Evolutionary conservation across 352 stramenopile genomes (phyloP).

Genomic region (Globisporangium paroecandrum): DNA sequence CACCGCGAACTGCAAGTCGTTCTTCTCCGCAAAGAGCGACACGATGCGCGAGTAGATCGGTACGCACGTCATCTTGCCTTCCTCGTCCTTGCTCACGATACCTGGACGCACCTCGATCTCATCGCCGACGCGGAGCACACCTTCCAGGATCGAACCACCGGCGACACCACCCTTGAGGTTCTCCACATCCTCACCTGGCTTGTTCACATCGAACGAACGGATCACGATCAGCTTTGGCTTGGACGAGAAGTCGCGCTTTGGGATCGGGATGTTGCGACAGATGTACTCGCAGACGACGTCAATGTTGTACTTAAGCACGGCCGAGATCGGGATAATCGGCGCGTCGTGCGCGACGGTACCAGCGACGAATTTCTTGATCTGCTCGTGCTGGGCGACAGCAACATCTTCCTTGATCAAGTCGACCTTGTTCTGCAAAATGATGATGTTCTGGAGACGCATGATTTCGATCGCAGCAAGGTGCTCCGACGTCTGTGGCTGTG

Average conservation of each 20-base stretch:
- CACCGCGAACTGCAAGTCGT: conserved; percentile 99
- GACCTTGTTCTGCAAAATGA: conserved; percentile 99
- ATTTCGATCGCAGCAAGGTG: conserved; percentile 99
- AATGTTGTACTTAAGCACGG: conserved; percentile 99
- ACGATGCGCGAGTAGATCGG: conserved; percentile 94
- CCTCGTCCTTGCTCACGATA: conserved; percentile 98
- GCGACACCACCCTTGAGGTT: conserved; percentile 94
- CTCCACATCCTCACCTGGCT: conserved; percentile 98
- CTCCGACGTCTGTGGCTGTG: conserved; percentile 99
- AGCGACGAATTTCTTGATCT: conserved; percentile 91
- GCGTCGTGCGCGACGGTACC: conserved; percentile 93
- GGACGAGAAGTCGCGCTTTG: conserved; percentile 97
- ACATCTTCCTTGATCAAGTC: conserved; percentile 99
- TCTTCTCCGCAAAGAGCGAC: conserved; percentile 98
- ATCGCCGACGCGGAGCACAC: conserved; percentile 96
- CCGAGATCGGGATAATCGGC: conserved; percentile 99
- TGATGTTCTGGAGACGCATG: conserved; percentile 99
- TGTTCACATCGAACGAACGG: conserved; percentile 99
- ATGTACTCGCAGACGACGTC: conserved; percentile 99
- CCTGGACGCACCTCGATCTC: conserved; percentile 99
- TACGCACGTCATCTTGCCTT: conserved; percentile 93
- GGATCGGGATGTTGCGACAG: conserved; percentile 97
- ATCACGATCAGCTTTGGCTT: conserved; percentile 99
- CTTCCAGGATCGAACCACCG: conserved; percentile 93
- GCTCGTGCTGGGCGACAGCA: conserved; percentile 97